These are phyloP conservation scores for Solanum aculeatissimum DNA, from an alignment of 305 asterid species.

Conservation along the genomic window DNA sequence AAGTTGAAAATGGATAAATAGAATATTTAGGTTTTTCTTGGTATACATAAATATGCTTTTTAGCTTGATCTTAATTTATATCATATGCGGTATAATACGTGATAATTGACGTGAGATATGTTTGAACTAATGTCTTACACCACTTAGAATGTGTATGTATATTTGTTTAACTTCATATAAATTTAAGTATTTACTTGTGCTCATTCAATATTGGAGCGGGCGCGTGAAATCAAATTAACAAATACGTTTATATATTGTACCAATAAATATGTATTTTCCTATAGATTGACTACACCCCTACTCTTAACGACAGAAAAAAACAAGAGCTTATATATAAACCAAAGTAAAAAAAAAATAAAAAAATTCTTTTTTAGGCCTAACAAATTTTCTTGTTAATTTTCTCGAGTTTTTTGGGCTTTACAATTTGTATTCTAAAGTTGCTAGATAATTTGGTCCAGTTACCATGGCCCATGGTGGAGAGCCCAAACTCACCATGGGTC, in stretches of 20 bases:
- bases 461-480: background rate
- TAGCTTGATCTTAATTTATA: background rate
- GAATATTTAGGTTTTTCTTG: background rate
- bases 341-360: too few species aligned
- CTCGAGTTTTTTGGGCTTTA: background rate
- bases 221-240: background rate
- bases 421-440: background rate
- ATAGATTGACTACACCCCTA: background rate
- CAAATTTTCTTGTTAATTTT: background rate
- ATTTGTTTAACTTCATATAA: too few species aligned
- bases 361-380: background rate
- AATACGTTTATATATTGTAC: background rate
- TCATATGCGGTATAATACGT: background rate
- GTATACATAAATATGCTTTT: background rate
- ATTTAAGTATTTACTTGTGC: too few species aligned
- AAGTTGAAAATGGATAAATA: background rate
- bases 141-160: background rate
- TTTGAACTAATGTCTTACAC: rapidly evolving
- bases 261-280: background rate
- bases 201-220: too few species aligned
- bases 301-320: too few species aligned
- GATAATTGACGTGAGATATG: background rate
- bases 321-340: background rate
- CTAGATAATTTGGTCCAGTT: background rate
- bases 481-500: background rate